Evolutionary conservation across 257 asterid species (phyloP).

Genomic region (Solanum appendiculatum): DNA sequence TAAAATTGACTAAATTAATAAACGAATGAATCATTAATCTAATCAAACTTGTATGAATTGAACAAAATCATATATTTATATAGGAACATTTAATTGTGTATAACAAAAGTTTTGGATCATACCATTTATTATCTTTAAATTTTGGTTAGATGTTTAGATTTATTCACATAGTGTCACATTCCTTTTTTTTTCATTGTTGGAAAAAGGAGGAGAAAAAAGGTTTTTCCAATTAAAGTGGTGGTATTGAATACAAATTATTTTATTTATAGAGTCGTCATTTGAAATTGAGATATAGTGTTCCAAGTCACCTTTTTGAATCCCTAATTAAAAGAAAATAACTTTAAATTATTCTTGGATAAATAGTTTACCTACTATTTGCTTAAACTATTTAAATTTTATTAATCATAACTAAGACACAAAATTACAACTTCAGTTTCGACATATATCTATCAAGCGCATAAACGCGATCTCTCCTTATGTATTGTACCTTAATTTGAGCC

Average conservation of each 20-base stretch:
- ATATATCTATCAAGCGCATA: neutral
- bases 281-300: neutral
- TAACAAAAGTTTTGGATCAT: too few species aligned
- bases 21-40: neutral
- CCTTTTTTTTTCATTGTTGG: too few species aligned
- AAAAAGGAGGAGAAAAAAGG: neutral
- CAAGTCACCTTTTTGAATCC: neutral
- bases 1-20: neutral
- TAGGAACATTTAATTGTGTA: too few species aligned
- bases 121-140: too few species aligned
- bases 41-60: neutral
- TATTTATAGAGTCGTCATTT: neutral
- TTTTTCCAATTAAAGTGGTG: neutral
- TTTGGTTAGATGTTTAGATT: too few species aligned
- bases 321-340: neutral
- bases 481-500: neutral
- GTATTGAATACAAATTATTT: too few species aligned
- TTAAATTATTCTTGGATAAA: neutral
- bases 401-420: neutral
- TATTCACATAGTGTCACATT: too few species aligned
- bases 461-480: too few species aligned
- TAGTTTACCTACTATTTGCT: neutral
- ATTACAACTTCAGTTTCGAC: neutral
- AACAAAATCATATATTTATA: too few species aligned
- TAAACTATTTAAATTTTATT: too few species aligned